phyloP scores from a whole-genome alignment of 345 rosid species.

The Lepidium sativum region DNA sequence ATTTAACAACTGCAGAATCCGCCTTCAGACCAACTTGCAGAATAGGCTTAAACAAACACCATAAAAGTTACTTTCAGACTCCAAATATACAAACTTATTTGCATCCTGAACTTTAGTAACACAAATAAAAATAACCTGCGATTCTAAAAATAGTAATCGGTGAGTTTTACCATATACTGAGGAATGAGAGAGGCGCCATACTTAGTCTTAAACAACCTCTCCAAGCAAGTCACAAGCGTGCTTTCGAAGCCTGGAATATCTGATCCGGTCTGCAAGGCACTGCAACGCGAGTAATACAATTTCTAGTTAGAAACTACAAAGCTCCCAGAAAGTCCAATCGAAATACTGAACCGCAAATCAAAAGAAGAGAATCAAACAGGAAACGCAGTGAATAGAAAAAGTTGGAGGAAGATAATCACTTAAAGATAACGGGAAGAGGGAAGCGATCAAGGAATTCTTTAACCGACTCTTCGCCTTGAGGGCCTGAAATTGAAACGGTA shows the following conservation, averaged over 20 bases:
- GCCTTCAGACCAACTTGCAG: conserved; percentile 66
- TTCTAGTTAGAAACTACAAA: neutral
- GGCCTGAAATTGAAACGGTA: conserved; percentile 34
- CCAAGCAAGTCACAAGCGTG: conserved; percentile 59
- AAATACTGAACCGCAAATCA: neutral
- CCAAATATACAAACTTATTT: neutral
- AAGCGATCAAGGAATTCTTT: conserved; percentile 69
- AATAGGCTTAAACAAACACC: conserved; percentile 43
- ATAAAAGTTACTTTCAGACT: neutral
- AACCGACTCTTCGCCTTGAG: conserved; percentile 52
- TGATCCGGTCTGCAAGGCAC: conserved; percentile 53
- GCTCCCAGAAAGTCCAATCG: neutral
- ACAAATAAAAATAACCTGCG: neutral
- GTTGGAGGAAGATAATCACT: conserved; percentile 22
- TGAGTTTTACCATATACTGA: conserved; percentile 53
- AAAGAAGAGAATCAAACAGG: neutral
- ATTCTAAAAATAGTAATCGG: neutral
- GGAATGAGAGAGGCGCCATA: conserved; percentile 76
- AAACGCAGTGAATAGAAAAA: neutral
- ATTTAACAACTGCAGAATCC: conserved; percentile 44
- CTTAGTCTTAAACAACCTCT: conserved; percentile 57
- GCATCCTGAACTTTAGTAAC: neutral
- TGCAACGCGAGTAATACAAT: conserved; percentile 25
- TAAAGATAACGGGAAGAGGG: conserved; percentile 70
- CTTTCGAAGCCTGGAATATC: conserved; percentile 49